Percentiles rank a stretch among this genome's conserved stretches.
phyloP scores from a whole-genome alignment of 2,329 filamentous ascomycete genomes.

The Trichoderma pleuroti region DNA sequence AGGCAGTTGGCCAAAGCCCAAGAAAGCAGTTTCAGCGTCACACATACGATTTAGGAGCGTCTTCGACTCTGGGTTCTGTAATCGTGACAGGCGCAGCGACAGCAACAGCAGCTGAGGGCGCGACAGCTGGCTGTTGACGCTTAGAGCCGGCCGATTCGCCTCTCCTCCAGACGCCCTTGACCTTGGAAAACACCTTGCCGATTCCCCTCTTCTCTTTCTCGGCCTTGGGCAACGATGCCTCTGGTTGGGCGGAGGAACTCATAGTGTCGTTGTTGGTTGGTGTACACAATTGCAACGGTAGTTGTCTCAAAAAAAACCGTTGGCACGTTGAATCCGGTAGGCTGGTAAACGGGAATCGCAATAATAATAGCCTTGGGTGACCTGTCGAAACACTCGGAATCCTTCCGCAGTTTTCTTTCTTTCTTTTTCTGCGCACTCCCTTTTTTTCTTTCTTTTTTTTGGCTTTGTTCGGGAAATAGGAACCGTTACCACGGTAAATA shows the following conservation, averaged over 20 bases:
- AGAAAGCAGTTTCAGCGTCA: background rate
- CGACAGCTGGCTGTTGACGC: conserved; percentile 2
- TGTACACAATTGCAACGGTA: background rate
- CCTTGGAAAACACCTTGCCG: conserved; percentile 45
- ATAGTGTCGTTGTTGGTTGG: conserved; percentile 29
- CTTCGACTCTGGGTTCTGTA: background rate
- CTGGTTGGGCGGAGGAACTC: conserved; percentile 42
- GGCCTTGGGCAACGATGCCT: conserved; percentile 33
- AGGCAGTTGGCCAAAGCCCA: background rate
- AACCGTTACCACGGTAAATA: background rate
- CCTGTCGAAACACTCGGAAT: conserved; percentile 1
- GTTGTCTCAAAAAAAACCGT: conserved; percentile 2
- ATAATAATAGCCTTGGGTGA: background rate
- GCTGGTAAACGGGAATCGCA: conserved; percentile 4
- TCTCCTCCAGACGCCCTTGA: conserved; percentile 50
- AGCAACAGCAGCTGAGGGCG: background rate
- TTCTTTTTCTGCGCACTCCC: background rate
- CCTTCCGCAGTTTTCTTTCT: background rate
- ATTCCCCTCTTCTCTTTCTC: conserved; percentile 46
- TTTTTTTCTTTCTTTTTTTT: background rate
- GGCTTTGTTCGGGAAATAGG: background rate
- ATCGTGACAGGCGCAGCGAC: background rate
- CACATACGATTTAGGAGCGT: conserved; percentile 13
- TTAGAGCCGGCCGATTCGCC: conserved; percentile 35
- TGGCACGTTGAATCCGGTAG: background rate